Percentiles rank a stretch among this genome's conserved stretches.
These are phyloP conservation scores for Phytopythium aichiense DNA, from an alignment of 352 stramenopile species.

Conservation along the genomic window DNA sequence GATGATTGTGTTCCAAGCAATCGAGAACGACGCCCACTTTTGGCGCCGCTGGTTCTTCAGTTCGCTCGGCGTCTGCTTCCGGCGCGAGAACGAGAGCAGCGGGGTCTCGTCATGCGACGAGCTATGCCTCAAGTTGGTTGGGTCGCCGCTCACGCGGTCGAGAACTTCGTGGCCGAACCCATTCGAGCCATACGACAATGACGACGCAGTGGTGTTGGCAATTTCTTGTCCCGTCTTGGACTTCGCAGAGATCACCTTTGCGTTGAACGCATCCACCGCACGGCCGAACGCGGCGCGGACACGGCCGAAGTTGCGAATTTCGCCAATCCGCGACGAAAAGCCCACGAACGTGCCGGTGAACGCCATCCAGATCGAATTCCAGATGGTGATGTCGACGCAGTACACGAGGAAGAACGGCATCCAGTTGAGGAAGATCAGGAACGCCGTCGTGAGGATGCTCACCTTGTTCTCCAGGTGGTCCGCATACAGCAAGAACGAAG, in stretches of 20 bases:
- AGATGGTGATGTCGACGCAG: constrained; percentile 98
- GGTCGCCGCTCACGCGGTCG: constrained; percentile 43
- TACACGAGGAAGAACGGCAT: constrained; percentile 97
- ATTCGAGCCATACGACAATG: constrained; percentile 44
- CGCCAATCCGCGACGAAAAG: constrained; percentile 95
- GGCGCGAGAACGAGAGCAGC: constrained; percentile 80
- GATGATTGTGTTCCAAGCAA: constrained; percentile 97
- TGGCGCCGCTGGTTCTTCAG: constrained; percentile 92
- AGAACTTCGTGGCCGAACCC: constrained; percentile 53
- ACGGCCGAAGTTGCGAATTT: constrained; percentile 92
- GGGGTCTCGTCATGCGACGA: constrained; percentile 60
- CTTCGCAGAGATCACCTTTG: constrained; percentile 73
- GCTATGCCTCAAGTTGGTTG: constrained; percentile 11
- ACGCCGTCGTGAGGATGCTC: constrained; percentile 74
- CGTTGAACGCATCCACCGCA: constrained; percentile 83
- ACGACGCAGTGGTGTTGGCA: constrained; percentile 18
- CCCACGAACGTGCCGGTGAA: constrained; percentile 96
- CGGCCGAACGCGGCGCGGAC: constrained; percentile 85
- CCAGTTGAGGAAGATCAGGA: constrained; percentile 96
- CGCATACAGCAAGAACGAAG: constrained; percentile 94
- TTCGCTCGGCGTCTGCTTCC: constrained; percentile 77
- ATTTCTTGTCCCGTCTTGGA: constrained; percentile 77
- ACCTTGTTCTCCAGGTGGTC: constrained; percentile 92
- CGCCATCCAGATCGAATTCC: constrained; percentile 96
- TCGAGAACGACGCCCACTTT: constrained; percentile 98